Evolutionary conservation across 2,329 filamentous ascomycete species (phyloP).

Genomic region (Aspergillus fijiensis): DNA sequence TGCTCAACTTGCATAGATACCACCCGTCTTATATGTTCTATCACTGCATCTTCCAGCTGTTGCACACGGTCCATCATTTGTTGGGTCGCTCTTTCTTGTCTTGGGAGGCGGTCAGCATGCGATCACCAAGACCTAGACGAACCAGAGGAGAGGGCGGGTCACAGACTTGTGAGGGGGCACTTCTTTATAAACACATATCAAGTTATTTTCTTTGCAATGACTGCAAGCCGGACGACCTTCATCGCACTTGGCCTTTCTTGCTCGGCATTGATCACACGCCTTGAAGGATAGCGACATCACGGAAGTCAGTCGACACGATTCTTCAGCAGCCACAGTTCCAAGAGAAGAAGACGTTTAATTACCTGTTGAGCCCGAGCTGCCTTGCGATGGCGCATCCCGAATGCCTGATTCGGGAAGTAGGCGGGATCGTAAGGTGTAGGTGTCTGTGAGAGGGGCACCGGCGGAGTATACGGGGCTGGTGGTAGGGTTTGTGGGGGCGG

Average conservation of each 20-base stretch:
- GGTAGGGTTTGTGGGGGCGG: constrained; percentile 32
- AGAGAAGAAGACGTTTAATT: not conserved
- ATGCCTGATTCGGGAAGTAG: constrained; percentile 33
- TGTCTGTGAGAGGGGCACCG: constrained; percentile 28
- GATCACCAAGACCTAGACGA: not conserved
- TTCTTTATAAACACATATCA: constrained; percentile 84
- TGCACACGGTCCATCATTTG: constrained; percentile 36
- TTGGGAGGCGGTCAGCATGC: constrained; percentile 18
- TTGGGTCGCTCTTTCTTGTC: constrained; percentile 44
- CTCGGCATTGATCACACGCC: constrained; percentile 88
- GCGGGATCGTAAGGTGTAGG: constrained; percentile 33
- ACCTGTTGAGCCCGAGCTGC: constrained; percentile 44
- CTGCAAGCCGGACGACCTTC: constrained; percentile 81
- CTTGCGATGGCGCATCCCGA: constrained; percentile 38
- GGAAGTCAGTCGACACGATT: constrained; percentile 7
- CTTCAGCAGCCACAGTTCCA: not conserved
- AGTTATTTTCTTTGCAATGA: constrained; percentile 80
- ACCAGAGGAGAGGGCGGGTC: not conserved
- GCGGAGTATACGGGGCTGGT: constrained; percentile 29
- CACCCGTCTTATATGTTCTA: constrained; percentile 23
- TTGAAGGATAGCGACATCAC: constrained; percentile 37
- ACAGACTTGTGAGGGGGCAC: constrained; percentile 85
- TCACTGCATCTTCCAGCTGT: constrained; percentile 32
- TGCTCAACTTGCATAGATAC: constrained; percentile 22
- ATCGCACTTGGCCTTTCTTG: constrained; percentile 88